Base-by-base conservation (phyloP, 1,284 basidiomycete species). In the Uromyces viciae-fabae region DNA sequence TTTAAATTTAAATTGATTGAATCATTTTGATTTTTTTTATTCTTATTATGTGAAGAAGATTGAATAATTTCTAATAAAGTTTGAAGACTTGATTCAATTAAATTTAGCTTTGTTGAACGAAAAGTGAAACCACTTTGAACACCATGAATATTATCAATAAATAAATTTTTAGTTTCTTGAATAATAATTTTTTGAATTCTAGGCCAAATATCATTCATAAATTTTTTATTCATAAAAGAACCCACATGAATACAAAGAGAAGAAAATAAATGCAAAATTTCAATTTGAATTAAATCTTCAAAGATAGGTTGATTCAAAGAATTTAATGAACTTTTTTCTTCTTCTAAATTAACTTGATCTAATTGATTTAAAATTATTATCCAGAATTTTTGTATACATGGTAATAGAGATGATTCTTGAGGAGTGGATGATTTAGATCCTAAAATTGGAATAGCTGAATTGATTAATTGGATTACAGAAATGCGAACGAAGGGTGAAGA, bases 141-240 rank as follows among this genome's bases (percentile, higher is more conserved):
- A n/a, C n/a, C n/a, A n/a, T n/a, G n/a, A n/a, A n/a, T n/a, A n/a
- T n/a, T n/a, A n/a, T n/a, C n/a, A n/a, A n/a, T n/a, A n/a, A n/a
- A n/a, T n/a, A n/a, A n/a, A n/a, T n/a, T n/a, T n/a, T n/a, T n/a
- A n/a, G n/a, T n/a, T n/a, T n/a, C n/a, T n/a, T n/a, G n/a, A n/a
- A n/a, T n/a, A n/a, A 74, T 40, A 33, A 74, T 28, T 11, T n/a
- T 52, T 2, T 38, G n/a, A 3, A 74, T 40, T 38, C 54, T 28
- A 8, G 72, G 72, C 72, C 72, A 74, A 3, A 74, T 60, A 1
- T 74, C 72, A 9, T 74, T 43, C 22, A 60, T 42, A 17, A 74
- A 74, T 60, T 38, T 19, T 52, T 40, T n/a, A 22, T 33, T 46
- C 49, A 73, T 73, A 22, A 73, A 73, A 1, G 31, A n/a, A 14